Evolutionary conservation across 495 filamentous ascomycete species (phyloP), one percentile per base, ranked within the genome.

Genomic region (Chaetomium tenue): DNA sequence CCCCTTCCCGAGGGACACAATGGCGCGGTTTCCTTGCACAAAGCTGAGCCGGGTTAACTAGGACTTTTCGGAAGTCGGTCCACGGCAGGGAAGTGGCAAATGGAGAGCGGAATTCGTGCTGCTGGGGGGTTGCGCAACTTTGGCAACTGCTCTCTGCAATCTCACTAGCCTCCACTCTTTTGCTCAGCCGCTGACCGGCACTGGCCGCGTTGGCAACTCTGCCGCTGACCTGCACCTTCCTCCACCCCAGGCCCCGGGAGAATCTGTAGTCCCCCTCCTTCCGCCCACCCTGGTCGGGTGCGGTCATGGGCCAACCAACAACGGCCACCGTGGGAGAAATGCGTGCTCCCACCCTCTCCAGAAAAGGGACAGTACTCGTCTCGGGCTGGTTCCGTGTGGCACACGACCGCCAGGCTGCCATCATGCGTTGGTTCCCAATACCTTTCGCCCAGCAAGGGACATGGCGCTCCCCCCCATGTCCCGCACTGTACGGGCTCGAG

Each of bases 291-390:
- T 30, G 44, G 46, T 56, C 25, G 56, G 39, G 58, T 33, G 37
- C 63, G 64, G 55, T 64, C 59, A 44, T 51, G 56, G 65, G 70
- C 73, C 73, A 74, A 74, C 70, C 70, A 71, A 55, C 20, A 4
- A 42, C 60, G 60, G 57, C 65, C 72, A 74, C 74, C n/a, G 68
- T 70, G 69, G 59, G 53, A 70, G 58, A 50, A 52, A 46, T 13
- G 12, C 30, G 28, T 54, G 57, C 44, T 61, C 51, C 18, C 61
- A 40, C 61, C 47, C 40, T 67, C 60, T 25, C 26, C 46, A 9
- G 16, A 7, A 20, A 48, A 20, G 33, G n/a, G 47, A 30, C 51
- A 25, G 48, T 61, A 67, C 58, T 56, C 51, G 13, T 55, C 58
- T 44, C 26, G 37, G 37, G 16, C 42, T 25, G 48, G 28, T 47